Percentiles rank a stretch among this genome's conserved stretches.
phyloP scores from a whole-genome alignment of 2,329 filamentous ascomycete species.

The Blastomyces gilchristii region DNA sequence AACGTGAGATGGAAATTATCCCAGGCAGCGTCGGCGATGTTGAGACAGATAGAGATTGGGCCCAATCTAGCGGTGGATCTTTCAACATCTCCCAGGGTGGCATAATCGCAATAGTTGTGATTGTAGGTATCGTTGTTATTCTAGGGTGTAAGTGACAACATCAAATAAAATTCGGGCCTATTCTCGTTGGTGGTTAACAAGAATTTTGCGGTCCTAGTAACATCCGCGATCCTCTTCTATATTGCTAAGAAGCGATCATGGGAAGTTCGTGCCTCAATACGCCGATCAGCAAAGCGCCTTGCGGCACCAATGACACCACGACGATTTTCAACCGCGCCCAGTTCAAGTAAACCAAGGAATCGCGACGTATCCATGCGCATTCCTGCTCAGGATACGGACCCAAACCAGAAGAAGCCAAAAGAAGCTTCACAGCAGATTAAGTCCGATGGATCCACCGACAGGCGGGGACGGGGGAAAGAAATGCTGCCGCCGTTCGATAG shows the following conservation, averaged over 20 bases:
- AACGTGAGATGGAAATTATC: not conserved
- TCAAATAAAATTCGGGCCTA: not conserved
- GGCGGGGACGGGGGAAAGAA: not conserved
- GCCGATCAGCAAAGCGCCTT: conserved; percentile 50
- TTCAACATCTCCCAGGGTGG: conserved; percentile 58
- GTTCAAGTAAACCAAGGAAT: conserved; percentile 1
- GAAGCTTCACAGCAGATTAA: not conserved
- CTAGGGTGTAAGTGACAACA: conserved; percentile 52
- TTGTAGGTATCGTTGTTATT: conserved; percentile 57
- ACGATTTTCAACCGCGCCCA: not conserved
- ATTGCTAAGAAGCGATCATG: conserved; percentile 77
- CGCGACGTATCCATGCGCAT: not conserved
- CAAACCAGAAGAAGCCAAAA: not conserved
- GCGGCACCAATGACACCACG: conserved; percentile 14
- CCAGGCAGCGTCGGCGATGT: conserved; percentile 19
- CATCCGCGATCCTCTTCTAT: conserved; percentile 60
- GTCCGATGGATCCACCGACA: not conserved
- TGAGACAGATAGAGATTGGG: conserved; percentile 45
- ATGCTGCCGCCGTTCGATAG: not conserved
- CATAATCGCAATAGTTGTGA: conserved; percentile 62
- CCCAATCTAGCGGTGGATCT: conserved; percentile 53
- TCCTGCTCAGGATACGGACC: not conserved
- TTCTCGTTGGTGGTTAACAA: not conserved
- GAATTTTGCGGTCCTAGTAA: conserved; percentile 38
- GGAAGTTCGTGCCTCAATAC: conserved; percentile 63